Evolutionary conservation across 768 basidiomycete genomes (phyloP).

Genomic region (Paxillus involutus): DNA sequence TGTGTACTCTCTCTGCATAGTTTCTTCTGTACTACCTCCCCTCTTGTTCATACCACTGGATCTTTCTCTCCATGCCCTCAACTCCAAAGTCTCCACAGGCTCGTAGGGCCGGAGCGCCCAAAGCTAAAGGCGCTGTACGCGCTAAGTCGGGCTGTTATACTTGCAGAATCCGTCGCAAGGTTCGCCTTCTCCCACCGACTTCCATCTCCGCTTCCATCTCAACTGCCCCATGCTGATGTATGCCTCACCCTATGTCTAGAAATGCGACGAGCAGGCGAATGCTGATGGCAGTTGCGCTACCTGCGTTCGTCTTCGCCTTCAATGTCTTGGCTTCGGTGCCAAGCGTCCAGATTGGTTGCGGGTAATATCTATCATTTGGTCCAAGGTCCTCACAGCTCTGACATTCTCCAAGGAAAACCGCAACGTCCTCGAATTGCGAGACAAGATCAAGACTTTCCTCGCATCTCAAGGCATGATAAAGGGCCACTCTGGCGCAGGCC

Average conservation of each 20-base stretch:
- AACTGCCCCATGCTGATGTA: conserved; percentile 14
- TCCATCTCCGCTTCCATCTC: conserved; percentile 4
- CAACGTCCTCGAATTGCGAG: conserved; percentile 66
- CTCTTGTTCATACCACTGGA: conserved; percentile 23
- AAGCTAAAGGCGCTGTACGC: conserved; percentile 78
- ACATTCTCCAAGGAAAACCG: conserved; percentile 55
- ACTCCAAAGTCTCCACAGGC: conserved; percentile 41
- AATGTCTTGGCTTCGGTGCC: conserved; percentile 83
- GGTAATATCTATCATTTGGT: conserved; percentile 40
- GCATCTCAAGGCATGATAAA: conserved; percentile 88
- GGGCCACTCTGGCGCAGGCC: conserved; percentile 74
- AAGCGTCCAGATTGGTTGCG: conserved; percentile 86
- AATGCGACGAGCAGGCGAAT: conserved; percentile 79
- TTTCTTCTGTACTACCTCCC: not conserved
- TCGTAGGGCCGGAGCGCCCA: conserved; percentile 54
- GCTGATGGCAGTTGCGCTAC: conserved; percentile 66
- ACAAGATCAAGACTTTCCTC: conserved; percentile 77
- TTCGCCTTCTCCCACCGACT: conserved; percentile 28
- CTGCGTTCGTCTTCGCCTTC: conserved; percentile 75
- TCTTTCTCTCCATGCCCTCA: conserved; percentile 39
- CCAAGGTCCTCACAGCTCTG: conserved; percentile 2
- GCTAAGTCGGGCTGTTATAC: conserved; percentile 91
- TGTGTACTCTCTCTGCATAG: conserved; percentile 1
- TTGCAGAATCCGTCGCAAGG: conserved; percentile 85
- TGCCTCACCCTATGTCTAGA: conserved; percentile 41